phyloP scores from a whole-genome alignment of 2,329 filamentous ascomycete species.

The Aphanoascus verrucosus region DNA sequence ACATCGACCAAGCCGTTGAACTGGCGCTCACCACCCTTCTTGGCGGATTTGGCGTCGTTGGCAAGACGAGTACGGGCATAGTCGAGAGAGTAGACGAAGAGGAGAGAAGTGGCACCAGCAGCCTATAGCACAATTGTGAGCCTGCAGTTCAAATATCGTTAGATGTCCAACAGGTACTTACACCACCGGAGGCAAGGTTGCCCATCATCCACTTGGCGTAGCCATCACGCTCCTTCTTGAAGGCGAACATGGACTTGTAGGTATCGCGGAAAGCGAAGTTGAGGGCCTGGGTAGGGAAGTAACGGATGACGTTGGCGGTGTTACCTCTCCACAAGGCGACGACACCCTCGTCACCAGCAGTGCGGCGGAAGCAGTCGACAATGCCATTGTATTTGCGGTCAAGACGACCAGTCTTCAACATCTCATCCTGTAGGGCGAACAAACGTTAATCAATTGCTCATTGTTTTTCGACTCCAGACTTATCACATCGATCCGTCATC shows the following conservation, averaged over 20 bases:
- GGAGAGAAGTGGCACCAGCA: conserved; percentile 97
- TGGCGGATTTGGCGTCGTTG: conserved; percentile 99
- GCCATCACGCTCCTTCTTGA: conserved; percentile 99
- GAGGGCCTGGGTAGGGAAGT: conserved; percentile 99
- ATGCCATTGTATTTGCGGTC: conserved; percentile 96
- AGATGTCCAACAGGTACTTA: conserved; percentile 42
- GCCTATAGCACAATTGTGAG: conserved; percentile 42
- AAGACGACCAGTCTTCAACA: conserved; percentile 97
- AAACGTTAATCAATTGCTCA: conserved; percentile 1
- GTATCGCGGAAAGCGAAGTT: conserved; percentile 99
- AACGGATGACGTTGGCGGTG: conserved; percentile 99
- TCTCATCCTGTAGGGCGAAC: conserved; percentile 69
- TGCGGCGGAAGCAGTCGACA: conserved; percentile 88
- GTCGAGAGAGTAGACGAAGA: conserved; percentile 99
- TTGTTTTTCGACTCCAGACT: neutral
- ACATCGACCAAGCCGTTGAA: conserved; percentile 99
- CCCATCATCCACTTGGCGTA: conserved; percentile 98
- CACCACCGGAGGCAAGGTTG: conserved; percentile 99
- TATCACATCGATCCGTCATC: neutral
- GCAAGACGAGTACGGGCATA: conserved; percentile 99
- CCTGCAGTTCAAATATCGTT: neutral
- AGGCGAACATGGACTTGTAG: conserved; percentile 99
- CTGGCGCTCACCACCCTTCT: conserved; percentile 88
- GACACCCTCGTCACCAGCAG: conserved; percentile 80
- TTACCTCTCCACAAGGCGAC: conserved; percentile 98